Percentiles rank a stretch among this genome's conserved stretches.
These are phyloP conservation scores for Populus simonii DNA, from an alignment of 345 rosid genomes.

Conservation along the genomic window DNA sequence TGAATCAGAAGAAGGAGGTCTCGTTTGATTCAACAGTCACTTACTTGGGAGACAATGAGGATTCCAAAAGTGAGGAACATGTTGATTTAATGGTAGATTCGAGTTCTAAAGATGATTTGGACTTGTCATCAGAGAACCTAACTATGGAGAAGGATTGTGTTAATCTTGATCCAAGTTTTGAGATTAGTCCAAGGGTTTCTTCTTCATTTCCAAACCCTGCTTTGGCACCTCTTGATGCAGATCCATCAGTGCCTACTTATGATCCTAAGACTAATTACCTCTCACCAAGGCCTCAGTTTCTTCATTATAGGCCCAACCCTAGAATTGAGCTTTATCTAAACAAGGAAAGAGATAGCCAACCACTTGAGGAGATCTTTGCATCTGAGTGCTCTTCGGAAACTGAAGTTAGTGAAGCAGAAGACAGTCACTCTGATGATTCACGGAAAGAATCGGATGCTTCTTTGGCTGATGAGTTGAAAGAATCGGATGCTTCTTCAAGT, in stretches of 20 bases:
- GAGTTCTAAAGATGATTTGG: conserved; percentile 3
- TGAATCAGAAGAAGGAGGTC: conserved; percentile 29
- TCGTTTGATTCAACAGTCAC: conserved; percentile 37
- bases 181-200: conserved; percentile 37
- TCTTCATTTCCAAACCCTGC: conserved; percentile 31
- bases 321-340: conserved; percentile 39
- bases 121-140: conserved; percentile 3
- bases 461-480: conserved; percentile 20
- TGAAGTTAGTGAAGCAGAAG: conserved; percentile 49
- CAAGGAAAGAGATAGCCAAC: conserved; percentile 36
- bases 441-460: conserved; percentile 38
- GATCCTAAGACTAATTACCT: conserved; percentile 58
- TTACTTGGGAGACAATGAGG: conserved; percentile 28
- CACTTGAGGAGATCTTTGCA: conserved; percentile 49
- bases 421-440: conserved; percentile 35
- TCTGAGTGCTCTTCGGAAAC: conserved; percentile 48
- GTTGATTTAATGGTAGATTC: conserved; percentile 18
- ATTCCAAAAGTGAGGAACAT: conserved; percentile 15
- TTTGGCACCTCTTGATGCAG: conserved; percentile 60
- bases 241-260: conserved; percentile 51
- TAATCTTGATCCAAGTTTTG: conserved; percentile 45
- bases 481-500: not conserved
- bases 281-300: conserved; percentile 65
- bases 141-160: conserved; percentile 36
- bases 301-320: conserved; percentile 60